A percentile compares a stretch with the other conserved stretches of the same genome.
Conservation (phyloP, 164 flowering plant species). For the Litsea cubeba region DNA sequence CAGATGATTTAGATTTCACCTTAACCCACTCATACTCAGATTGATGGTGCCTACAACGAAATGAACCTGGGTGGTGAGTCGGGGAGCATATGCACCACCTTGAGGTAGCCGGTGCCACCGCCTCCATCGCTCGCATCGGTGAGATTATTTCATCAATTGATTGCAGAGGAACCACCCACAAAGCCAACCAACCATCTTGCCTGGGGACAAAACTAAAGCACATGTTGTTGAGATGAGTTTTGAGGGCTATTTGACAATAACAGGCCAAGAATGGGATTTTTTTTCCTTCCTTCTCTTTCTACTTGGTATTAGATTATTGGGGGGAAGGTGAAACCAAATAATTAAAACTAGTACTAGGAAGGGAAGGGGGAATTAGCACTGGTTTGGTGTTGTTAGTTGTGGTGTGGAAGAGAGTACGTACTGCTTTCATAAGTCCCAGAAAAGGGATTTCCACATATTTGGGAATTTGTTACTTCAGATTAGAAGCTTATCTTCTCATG, state of each 20-base stretch:
- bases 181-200: not conserved
- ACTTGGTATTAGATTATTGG: not conserved
- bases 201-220: not conserved
- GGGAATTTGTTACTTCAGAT: not conserved
- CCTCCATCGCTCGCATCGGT: not conserved
- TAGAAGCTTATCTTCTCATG: not conserved
- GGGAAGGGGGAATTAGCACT: not conserved
- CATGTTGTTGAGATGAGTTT: not conserved
- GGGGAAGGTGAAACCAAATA: not conserved
- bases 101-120: not conserved
- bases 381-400: not conserved
- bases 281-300: not conserved
- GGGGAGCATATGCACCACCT: slow-evolving; percentile 8
- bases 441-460: not conserved
- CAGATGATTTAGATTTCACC: not conserved
- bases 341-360: not conserved
- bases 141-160: not conserved
- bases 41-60: slow-evolving; percentile 12
- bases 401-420: not conserved
- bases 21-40: slow-evolving; percentile 3
- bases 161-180: not conserved
- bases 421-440: not conserved
- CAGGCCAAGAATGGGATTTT: not conserved
- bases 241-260: not conserved
- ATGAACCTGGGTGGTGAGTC: slow-evolving; percentile 10